These are phyloP conservation scores for Ogataea pignaliae DNA, from an alignment of 805 yeast genomes.

Conservation along the genomic window DNA sequence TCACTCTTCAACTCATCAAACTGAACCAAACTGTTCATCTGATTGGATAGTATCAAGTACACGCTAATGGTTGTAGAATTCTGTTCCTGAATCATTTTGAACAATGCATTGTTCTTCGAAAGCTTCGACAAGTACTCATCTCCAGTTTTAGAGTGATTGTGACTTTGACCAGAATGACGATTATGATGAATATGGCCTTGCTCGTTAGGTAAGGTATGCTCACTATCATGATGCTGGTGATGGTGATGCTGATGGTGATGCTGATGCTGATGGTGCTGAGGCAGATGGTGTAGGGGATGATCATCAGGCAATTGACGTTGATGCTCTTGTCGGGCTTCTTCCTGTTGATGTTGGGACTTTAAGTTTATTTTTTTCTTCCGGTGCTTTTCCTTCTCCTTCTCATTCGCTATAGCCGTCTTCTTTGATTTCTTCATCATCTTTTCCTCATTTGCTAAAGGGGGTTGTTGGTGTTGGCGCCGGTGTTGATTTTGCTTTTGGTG, in stretches of 20 bases:
- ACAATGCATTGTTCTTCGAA: conserved; percentile 29
- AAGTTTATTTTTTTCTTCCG: neutral
- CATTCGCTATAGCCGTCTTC: neutral
- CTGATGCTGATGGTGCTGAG: too few relatives aligned
- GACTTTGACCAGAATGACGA: neutral
- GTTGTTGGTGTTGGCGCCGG: neutral
- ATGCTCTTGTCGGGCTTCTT: too few relatives aligned
- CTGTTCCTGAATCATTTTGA: conserved; percentile 14
- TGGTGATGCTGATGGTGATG: too few relatives aligned
- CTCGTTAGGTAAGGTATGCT: neutral
- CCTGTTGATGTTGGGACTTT: too few relatives aligned
- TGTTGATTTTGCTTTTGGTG: neutral
- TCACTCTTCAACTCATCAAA: conserved; percentile 35
- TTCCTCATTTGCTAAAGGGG: conserved; percentile 6
- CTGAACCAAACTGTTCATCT: conserved; percentile 32
- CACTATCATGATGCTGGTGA: too few relatives aligned
- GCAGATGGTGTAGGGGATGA: too few relatives aligned
- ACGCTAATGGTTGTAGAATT: conserved; percentile 24
- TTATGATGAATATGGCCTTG: neutral
- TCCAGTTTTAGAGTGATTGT: conserved; percentile 6
- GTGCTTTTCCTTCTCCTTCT: conserved; percentile 2
- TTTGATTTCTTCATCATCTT: conserved; percentile 1
- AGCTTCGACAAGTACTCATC: conserved; percentile 30
- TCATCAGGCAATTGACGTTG: too few relatives aligned
- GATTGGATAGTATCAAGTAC: conserved; percentile 44